Percentiles rank a stretch among this genome's conserved stretches.
These are phyloP conservation scores for Dioscorea alata DNA, from an alignment of 106 monocot species.

Conservation along the genomic window DNA sequence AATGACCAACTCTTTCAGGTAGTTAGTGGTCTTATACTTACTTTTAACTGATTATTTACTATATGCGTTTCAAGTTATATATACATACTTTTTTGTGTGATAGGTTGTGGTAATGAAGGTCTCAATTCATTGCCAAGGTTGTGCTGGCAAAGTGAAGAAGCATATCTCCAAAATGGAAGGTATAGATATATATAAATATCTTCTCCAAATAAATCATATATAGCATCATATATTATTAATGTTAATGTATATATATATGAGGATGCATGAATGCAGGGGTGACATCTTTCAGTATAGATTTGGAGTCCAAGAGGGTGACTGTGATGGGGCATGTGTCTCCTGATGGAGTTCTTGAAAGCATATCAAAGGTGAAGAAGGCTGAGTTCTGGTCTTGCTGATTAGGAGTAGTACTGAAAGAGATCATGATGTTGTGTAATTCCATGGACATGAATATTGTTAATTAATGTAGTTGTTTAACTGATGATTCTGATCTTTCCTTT, in stretches of 20 bases:
- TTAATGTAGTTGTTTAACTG: too few species aligned
- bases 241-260: too few species aligned
- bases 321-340: conserved; percentile 98
- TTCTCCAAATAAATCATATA: too few species aligned
- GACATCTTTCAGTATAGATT: conserved; percentile 94
- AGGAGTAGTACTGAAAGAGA: too few species aligned
- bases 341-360: conserved; percentile 82
- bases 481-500: too few species aligned
- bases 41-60: neutral
- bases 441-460: too few species aligned
- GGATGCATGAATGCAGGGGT: conserved; percentile 48
- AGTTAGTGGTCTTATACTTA: neutral
- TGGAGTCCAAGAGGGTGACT: conserved; percentile 93
- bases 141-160: conserved; percentile 91
- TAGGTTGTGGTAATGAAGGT: conserved; percentile 95
- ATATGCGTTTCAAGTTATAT: too few species aligned
- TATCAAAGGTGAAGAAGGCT: conserved; percentile 98
- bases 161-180: conserved; percentile 98
- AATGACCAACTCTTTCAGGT: neutral
- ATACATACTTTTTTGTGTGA: too few species aligned
- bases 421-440: too few species aligned
- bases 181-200: neutral
- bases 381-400: conserved; percentile 55
- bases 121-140: conserved; percentile 86
- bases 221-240: too few species aligned